phyloP scores from a whole-genome alignment of 192 early-diverging fungal genomes.

The Coemansia aciculifera region DNA sequence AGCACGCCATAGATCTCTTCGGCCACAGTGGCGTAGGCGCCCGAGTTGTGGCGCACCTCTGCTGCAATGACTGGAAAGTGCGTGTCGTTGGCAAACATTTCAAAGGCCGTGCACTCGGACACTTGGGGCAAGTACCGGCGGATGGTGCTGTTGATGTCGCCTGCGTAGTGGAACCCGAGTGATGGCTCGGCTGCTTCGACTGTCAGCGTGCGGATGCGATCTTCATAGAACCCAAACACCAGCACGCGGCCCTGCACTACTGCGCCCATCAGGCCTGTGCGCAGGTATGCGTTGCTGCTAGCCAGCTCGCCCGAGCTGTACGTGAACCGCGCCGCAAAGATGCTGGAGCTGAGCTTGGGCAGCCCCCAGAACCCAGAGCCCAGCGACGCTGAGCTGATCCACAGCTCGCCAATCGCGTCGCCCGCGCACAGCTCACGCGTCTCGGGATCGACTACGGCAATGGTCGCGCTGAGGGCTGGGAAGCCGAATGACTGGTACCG shows the following conservation, averaged over 20 bases:
- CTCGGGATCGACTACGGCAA: conserved; percentile 82
- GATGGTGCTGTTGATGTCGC: conserved; percentile 41
- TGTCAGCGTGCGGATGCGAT: conserved; percentile 65
- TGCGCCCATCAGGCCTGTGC: conserved; percentile 75
- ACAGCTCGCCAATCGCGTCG: conserved; percentile 82
- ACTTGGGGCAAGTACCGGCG: conserved; percentile 36
- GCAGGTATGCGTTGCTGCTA: conserved; percentile 67
- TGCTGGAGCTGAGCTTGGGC: conserved; percentile 70
- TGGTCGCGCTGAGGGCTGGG: conserved; percentile 53
- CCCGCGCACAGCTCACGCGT: conserved; percentile 72
- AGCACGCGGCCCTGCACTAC: conserved; percentile 70
- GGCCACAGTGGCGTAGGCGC: conserved; percentile 57
- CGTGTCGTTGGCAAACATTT: conserved; percentile 67
- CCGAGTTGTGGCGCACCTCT: conserved; percentile 61
- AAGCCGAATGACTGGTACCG: conserved; percentile 50
- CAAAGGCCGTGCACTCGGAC: conserved; percentile 60
- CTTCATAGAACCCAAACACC: conserved; percentile 76
- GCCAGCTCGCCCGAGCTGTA: conserved; percentile 23
- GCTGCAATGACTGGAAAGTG: conserved; percentile 71
- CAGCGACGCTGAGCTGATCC: conserved; percentile 74
- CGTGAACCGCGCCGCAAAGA: conserved; percentile 65
- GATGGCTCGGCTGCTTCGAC: conserved; percentile 33
- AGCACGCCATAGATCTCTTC: conserved; percentile 60
- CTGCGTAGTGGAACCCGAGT: conserved; percentile 50
- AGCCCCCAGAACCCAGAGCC: conserved; percentile 77